These are phyloP conservation scores for Fragaria ananassa DNA, from an alignment of 306 rosid genomes.

Conservation along the genomic window DNA sequence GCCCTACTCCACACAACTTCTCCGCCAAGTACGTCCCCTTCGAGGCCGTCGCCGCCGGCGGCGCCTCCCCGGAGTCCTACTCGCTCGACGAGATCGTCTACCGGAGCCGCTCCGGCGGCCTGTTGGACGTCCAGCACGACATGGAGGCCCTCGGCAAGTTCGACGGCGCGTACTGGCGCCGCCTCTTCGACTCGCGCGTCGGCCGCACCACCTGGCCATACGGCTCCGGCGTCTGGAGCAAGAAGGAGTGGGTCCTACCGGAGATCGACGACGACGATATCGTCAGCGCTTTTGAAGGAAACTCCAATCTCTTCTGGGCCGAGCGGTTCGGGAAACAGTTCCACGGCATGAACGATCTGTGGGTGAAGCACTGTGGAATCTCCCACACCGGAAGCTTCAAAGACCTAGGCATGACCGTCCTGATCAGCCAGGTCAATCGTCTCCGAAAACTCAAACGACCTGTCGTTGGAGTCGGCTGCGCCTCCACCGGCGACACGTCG, in stretches of 20 bases:
- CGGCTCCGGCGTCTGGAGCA: constrained; percentile 91
- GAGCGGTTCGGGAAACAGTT: constrained; percentile 79
- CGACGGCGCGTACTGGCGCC: constrained; percentile 76
- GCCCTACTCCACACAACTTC: constrained; percentile 32
- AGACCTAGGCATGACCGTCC: constrained; percentile 81
- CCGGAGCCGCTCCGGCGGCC: constrained; percentile 76
- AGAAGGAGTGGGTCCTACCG: constrained; percentile 86
- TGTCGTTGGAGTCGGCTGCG: constrained; percentile 72
- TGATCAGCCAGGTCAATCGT: constrained; percentile 77
- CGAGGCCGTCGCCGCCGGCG: constrained; percentile 24
- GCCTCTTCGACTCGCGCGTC: constrained; percentile 82
- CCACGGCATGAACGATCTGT: constrained; percentile 70
- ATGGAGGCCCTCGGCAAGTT: constrained; percentile 48
- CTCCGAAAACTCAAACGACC: constrained; percentile 56
- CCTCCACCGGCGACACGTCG: constrained; percentile 79
- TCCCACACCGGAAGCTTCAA: constrained; percentile 81
- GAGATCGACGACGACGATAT: constrained; percentile 71
- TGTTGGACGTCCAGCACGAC: constrained; percentile 78
- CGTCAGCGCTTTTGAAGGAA: constrained; percentile 74
- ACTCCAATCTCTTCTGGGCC: constrained; percentile 84
- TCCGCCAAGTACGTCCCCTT: constrained; percentile 76
- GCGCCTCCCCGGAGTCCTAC: constrained; percentile 55
- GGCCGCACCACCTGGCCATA: constrained; percentile 86
- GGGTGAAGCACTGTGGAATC: constrained; percentile 85
- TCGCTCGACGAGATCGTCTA: constrained; percentile 83